Percentiles rank a stretch among this genome's conserved stretches.
These are phyloP conservation scores for Trametes cubensis DNA, from an alignment of 768 basidiomycete species.

Conservation along the genomic window DNA sequence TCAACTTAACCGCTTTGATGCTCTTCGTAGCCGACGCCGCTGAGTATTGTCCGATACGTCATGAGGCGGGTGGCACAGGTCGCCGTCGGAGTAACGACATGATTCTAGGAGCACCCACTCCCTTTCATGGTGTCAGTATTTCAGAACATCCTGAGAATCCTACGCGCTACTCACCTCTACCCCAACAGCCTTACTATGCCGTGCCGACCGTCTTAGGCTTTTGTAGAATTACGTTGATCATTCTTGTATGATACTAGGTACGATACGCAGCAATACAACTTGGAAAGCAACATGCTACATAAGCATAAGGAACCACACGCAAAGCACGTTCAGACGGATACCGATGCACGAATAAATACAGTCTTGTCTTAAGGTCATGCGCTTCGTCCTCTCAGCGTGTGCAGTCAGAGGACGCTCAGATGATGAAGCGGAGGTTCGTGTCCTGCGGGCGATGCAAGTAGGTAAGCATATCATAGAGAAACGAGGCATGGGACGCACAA, in stretches of 20 bases:
- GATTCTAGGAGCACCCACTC: no score
- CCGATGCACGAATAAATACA: background rate
- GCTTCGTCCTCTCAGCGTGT: no score
- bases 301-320: background rate
- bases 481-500: constrained; percentile 42
- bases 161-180: no score
- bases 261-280: background rate
- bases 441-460: background rate
- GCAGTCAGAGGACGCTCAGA: background rate
- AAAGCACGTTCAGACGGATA: no score
- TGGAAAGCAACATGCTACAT: background rate
- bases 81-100: no score
- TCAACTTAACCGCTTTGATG: no score
- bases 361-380: background rate
- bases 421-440: constrained; percentile 16
- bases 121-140: no score
- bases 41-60: no score
- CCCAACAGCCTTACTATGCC: background rate
- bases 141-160: no score
- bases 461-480: no score
- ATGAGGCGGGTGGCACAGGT: no score
- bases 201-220: background rate
- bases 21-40: no score
- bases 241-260: constrained; percentile 11
- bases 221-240: constrained; percentile 1